Evolutionary conservation across 768 basidiomycete species (phyloP).

Genomic region (Leccinum olivaceopallidum): DNA sequence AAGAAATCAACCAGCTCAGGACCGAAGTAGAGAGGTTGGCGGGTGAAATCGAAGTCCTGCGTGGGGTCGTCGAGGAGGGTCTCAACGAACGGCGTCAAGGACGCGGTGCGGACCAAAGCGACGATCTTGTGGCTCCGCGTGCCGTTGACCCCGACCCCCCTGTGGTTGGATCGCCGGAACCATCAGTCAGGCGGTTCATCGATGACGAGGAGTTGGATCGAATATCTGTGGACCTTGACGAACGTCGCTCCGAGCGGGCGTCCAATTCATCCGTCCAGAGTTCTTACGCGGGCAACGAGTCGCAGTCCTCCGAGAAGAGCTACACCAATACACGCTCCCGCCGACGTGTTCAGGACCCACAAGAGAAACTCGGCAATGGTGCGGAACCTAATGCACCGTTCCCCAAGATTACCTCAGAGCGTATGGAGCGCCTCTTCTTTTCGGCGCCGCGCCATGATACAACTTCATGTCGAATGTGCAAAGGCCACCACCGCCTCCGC

Average conservation of each 20-base stretch:
- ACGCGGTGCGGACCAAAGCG: conserved; percentile 40
- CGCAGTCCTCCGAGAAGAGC: conserved; percentile 3
- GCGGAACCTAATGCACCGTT: conserved; percentile 51
- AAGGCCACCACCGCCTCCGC: conserved; percentile 44
- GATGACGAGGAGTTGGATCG: conserved; percentile 59
- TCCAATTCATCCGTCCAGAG: conserved; percentile 29
- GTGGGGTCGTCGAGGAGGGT: conserved; percentile 85
- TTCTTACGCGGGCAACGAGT: conserved; percentile 9
- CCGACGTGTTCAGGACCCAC: conserved; percentile 5
- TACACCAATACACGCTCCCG: not conserved
- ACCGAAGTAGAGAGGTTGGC: conserved; percentile 67
- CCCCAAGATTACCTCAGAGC: conserved; percentile 79
- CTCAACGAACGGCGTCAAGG: conserved; percentile 67
- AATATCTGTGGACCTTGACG: conserved; percentile 67
- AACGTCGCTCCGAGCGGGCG: conserved; percentile 56
- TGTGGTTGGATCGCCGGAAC: conserved; percentile 4
- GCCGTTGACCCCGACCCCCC: conserved; percentile 2
- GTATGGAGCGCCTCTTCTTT: conserved; percentile 80
- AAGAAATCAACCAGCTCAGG: conserved; percentile 37
- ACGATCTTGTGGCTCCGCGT: conserved; percentile 1
- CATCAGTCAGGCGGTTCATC: conserved; percentile 41
- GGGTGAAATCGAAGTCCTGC: conserved; percentile 84
- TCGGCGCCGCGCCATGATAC: conserved; percentile 75
- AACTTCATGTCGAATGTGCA: conserved; percentile 64
- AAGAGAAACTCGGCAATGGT: conserved; percentile 26